Evolutionary conservation across 2,329 filamentous ascomycete genomes (phyloP).

Genomic region (Aspergillus floridensis): DNA sequence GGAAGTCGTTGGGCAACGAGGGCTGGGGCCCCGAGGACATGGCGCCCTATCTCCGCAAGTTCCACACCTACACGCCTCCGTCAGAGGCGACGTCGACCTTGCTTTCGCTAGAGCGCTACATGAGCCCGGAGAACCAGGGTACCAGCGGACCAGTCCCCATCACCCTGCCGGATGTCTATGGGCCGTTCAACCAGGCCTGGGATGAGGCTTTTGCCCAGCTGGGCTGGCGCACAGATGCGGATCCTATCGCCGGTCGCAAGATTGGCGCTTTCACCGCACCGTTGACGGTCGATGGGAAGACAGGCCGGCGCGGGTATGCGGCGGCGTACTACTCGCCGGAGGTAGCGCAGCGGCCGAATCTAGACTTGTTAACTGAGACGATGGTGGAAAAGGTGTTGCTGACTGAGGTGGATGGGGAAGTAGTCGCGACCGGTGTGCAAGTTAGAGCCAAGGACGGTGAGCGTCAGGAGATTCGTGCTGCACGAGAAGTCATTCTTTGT

Average conservation of each 20-base stretch:
- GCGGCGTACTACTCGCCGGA: slow-evolving; percentile 43
- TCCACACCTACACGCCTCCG: slow-evolving; percentile 27
- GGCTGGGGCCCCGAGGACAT: slow-evolving; percentile 47
- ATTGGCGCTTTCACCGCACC: slow-evolving; percentile 40
- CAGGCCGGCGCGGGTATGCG: slow-evolving; percentile 39
- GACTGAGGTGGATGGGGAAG: slow-evolving; percentile 23
- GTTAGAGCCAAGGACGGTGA: slow-evolving; percentile 21
- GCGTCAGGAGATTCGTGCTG: slow-evolving; percentile 34
- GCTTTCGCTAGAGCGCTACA: slow-evolving; percentile 16
- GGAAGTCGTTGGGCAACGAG: slow-evolving; percentile 46
- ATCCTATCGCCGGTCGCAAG: slow-evolving; percentile 39
- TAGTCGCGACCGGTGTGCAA: slow-evolving; percentile 21
- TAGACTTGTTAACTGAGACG: slow-evolving; percentile 48
- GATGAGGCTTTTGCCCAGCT: slow-evolving; percentile 20
- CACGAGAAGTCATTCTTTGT: slow-evolving; percentile 57
- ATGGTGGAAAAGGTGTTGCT: slow-evolving; percentile 49
- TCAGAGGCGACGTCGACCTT: slow-evolving; percentile 21
- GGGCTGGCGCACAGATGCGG: slow-evolving; percentile 22
- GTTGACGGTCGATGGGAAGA: slow-evolving; percentile 32
- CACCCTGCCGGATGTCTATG: slow-evolving; percentile 34
- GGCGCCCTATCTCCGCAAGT: slow-evolving; percentile 52
- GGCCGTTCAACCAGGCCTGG: slow-evolving; percentile 24
- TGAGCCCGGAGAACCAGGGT: slow-evolving; percentile 19
- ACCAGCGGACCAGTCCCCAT: slow-evolving; percentile 20
- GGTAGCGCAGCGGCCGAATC: slow-evolving; percentile 42